These are phyloP conservation scores for Phylloporus scabripes DNA, from an alignment of 768 basidiomycete species.

Conservation along the genomic window DNA sequence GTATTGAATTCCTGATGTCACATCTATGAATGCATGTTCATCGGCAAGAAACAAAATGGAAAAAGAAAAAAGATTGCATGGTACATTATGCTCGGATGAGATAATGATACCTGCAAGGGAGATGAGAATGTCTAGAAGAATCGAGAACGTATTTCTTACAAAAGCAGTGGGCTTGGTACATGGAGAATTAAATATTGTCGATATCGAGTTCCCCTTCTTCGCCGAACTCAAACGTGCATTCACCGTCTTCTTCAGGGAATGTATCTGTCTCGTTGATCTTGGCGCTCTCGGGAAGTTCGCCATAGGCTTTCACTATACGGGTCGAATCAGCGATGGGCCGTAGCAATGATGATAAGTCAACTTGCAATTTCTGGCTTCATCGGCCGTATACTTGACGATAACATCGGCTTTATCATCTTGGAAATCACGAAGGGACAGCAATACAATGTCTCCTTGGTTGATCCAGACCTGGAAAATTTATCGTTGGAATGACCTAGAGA, in stretches of 20 bases:
- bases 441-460: slow-evolving; percentile 94
- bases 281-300: slow-evolving; percentile 93
- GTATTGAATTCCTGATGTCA: too few species aligned
- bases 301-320: slow-evolving; percentile 85
- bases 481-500: slow-evolving; percentile 4
- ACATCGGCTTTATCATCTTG: slow-evolving; percentile 99
- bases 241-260: slow-evolving; percentile 86
- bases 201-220: slow-evolving; percentile 87
- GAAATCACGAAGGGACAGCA: slow-evolving; percentile 95
- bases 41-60: slow-evolving; percentile 10
- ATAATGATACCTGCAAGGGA: slow-evolving; percentile 8
- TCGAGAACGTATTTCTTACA: slow-evolving; percentile 11
- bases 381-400: slow-evolving; percentile 97
- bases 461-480: slow-evolving; percentile 80
- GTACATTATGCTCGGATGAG: slow-evolving; percentile 9
- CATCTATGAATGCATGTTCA: slow-evolving; percentile 23
- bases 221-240: slow-evolving; percentile 86
- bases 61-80: slow-evolving; percentile 2
- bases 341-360: slow-evolving; percentile 10
- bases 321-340: slow-evolving; percentile 8
- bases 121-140: slow-evolving; percentile 1
- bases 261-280: slow-evolving; percentile 97
- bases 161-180: slow-evolving; percentile 7
- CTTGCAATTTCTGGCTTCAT: slow-evolving; percentile 81
- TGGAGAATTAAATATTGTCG: slow-evolving; percentile 66